Evolutionary conservation across 1,139 yeast genomes (phyloP).

Genomic region (Diutina siamensis): DNA sequence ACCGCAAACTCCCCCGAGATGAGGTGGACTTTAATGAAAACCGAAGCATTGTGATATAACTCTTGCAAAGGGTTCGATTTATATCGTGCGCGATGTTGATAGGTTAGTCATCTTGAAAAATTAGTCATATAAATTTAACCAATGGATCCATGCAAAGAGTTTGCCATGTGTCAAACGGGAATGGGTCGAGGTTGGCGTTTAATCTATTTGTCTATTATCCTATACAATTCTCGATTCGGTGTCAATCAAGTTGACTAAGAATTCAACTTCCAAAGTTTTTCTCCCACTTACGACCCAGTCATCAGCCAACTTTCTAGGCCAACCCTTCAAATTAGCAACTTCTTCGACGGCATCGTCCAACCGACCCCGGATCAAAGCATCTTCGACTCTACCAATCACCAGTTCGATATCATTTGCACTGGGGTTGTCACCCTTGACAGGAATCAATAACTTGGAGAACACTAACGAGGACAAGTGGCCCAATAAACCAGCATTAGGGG

Average conservation of each 20-base stretch:
- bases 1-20: background rate
- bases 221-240: slow-evolving; percentile 2
- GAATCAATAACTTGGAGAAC: slow-evolving; percentile 65
- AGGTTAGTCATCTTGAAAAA: too few species aligned
- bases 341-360: slow-evolving; percentile 88
- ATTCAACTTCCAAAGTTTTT: slow-evolving; percentile 79
- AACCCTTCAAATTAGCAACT: slow-evolving; percentile 80
- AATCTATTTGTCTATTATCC: background rate
- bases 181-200: too few species aligned
- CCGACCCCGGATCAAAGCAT: slow-evolving; percentile 64
- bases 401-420: slow-evolving; percentile 81
- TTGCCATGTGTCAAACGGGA: too few species aligned
- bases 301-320: slow-evolving; percentile 82
- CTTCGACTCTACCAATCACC: slow-evolving; percentile 76
- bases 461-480: slow-evolving; percentile 78
- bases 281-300: slow-evolving; percentile 90
- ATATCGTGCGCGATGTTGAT: background rate
- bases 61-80: too few species aligned
- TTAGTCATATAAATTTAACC: too few species aligned
- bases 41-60: background rate
- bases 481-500: slow-evolving; percentile 90
- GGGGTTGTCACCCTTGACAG: slow-evolving; percentile 42
- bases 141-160: too few species aligned
- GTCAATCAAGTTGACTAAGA: slow-evolving; percentile 48
- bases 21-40: background rate